A percentile compares a stretch with the other conserved stretches of the same genome.
These are phyloP conservation scores for Saccharum spontaneum DNA, from an alignment of 176 grass and related monocot genomes.

Conservation along the genomic window DNA sequence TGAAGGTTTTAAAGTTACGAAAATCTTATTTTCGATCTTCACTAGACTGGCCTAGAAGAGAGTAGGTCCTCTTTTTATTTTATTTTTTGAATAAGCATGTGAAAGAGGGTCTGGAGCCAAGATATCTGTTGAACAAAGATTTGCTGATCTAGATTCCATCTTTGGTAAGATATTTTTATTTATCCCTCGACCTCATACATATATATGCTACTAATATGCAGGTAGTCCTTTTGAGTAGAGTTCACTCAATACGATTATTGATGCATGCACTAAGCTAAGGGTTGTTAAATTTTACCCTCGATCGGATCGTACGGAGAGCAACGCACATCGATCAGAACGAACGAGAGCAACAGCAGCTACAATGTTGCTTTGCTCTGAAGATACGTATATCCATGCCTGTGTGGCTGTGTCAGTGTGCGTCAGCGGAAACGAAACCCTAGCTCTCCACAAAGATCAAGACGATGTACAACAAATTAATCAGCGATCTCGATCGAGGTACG, in stretches of 20 bases:
- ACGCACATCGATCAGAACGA: neutral
- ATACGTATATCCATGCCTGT: neutral
- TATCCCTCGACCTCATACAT: too few relatives aligned
- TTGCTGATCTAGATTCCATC: too few relatives aligned
- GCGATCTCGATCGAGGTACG: neutral
- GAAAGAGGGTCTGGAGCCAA: too few relatives aligned
- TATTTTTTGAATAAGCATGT: too few relatives aligned
- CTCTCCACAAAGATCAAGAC: neutral
- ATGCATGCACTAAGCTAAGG: neutral
- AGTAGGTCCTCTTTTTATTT: too few relatives aligned
- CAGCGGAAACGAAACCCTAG: conserved; percentile 3
- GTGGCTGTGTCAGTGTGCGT: neutral
- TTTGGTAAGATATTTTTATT: too few relatives aligned
- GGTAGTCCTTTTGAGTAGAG: neutral
- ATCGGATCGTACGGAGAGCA: neutral
- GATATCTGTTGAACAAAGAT: too few relatives aligned
- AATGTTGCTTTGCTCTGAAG: neutral
- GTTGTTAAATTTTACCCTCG: neutral
- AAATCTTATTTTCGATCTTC: too few relatives aligned
- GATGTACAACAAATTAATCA: neutral
- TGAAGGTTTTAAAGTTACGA: too few relatives aligned
- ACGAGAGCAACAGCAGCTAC: neutral
- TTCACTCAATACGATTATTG: neutral
- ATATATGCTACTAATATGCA: too few relatives aligned
- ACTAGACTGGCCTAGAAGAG: too few relatives aligned